Evolutionary conservation across 495 filamentous ascomycete genomes (phyloP), one percentile per base, ranked within the genome.

Genomic region (Amorphotheca resinae): DNA sequence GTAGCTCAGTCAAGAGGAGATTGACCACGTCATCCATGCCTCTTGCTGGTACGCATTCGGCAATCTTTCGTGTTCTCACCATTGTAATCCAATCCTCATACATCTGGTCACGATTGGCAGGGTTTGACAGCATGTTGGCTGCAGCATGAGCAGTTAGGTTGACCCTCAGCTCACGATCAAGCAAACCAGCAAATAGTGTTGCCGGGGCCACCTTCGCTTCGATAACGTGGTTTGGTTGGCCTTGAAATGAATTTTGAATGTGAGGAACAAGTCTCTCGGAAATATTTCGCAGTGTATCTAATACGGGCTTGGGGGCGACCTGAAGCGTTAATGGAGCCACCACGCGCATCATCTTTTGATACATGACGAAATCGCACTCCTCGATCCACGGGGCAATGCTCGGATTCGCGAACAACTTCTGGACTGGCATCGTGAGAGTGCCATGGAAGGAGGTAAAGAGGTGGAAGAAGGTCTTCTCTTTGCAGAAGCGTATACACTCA

Each of bases 381-480:
- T 85, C 81, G 48, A 98, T 93, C 91, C 91, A 98, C 2, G 82
- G 75, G 11, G 87, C 84, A 37, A 98, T 67, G 42, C 72, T 76
- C 1, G 81, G 82, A 51, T 91, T 76, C 5, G 79, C 76, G 46
- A 98, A 78, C 9, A 98, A 70, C 61, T 89, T 95, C 63, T 95
- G 88, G n/a, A 95, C 87, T 2, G 93, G 93, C 57, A 93, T 87
- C 12, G 91, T 96, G 52, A 98, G 69, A 2, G 87, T 95, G 41
- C 91, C 93, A 49, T 93, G 84, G 61, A 96, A 96, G 7, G 89
- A 89, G 25, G 81, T 83, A 59, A 93, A 94, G n/a, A 93, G 79
- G 51, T 88, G 84, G 54, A 93, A 86, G 53, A 98, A 88, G 21
- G 87, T 86, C 54, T 91, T 85, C 55, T 95, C 82, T 53, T 91